Percentiles rank a stretch among this genome's conserved stretches.
Conservation (phyloP, 768 basidiomycete genomes). For the Myochromella boudieri region DNA sequence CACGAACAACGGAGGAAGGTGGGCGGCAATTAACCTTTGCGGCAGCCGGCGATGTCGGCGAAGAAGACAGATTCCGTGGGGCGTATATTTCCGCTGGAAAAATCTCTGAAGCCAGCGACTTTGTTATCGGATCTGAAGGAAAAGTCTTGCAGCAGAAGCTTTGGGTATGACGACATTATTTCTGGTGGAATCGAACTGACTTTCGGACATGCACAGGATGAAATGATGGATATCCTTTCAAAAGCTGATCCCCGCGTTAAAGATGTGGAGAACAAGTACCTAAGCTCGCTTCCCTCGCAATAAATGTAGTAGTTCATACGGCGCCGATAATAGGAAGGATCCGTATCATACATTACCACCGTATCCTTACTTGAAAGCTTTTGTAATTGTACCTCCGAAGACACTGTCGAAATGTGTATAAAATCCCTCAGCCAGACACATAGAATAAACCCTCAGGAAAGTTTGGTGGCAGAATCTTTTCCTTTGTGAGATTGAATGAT, state of each 20-base stretch:
- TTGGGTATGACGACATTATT: constrained; percentile 10
- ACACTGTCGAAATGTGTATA: not conserved
- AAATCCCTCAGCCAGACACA: too few relatives aligned
- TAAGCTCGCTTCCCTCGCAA: not conserved
- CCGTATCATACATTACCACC: too few relatives aligned
- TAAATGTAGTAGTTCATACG: too few relatives aligned
- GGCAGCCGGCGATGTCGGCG: constrained; percentile 10
- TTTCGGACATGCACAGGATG: constrained; percentile 4
- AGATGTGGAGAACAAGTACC: constrained; percentile 7
- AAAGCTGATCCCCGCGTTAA: constrained; percentile 13
- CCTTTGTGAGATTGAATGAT: too few relatives aligned
- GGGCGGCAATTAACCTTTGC: constrained; percentile 16
- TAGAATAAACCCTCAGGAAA: too few relatives aligned
- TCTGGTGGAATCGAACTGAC: not conserved
- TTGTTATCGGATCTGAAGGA: constrained; percentile 8
- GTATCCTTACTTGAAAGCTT: too few relatives aligned
- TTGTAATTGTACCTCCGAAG: not conserved
- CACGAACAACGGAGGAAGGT: constrained; percentile 20
- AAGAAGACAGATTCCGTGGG: constrained; percentile 9
- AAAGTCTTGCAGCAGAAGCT: constrained; percentile 11
- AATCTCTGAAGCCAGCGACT: constrained; percentile 15
- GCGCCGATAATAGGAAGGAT: too few relatives aligned
- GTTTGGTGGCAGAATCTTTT: too few relatives aligned
- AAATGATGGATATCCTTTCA: constrained; percentile 12
- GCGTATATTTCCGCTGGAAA: too few relatives aligned